phyloP scores from a whole-genome alignment of 345 rosid genomes.

The Turritis glabra region DNA sequence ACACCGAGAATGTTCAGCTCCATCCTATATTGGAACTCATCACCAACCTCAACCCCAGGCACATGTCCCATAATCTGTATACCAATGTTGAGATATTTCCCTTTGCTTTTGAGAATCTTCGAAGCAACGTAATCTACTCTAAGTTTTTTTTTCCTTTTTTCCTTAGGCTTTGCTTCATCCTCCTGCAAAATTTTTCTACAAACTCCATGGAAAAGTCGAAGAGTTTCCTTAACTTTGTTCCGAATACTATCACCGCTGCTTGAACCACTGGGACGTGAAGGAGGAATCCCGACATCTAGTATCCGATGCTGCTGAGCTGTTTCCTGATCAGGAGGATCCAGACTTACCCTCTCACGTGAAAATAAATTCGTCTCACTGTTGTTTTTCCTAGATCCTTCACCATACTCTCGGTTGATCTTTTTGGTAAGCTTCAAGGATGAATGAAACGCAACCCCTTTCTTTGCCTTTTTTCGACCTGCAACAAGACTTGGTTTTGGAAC shows the following conservation, averaged over 20 bases:
- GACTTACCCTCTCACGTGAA: conserved; percentile 35
- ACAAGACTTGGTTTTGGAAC: conserved; percentile 27
- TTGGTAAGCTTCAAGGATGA: conserved; percentile 25
- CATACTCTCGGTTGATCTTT: conserved; percentile 19
- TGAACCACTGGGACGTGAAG: conserved; percentile 40
- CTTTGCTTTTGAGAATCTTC: conserved; percentile 55
- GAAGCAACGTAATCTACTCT: conserved; percentile 73
- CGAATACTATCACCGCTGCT: conserved; percentile 39
- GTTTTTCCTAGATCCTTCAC: conserved; percentile 28
- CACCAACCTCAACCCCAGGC: conserved; percentile 91
- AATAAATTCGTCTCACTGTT: conserved; percentile 28
- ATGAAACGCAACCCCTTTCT: conserved; percentile 32
- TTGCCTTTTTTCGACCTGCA: conserved; percentile 40
- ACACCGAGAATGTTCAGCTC: conserved; percentile 81
- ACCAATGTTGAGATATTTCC: conserved; percentile 46
- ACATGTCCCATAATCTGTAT: conserved; percentile 62
- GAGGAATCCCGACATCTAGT: conserved; percentile 53
- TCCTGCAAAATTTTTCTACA: conserved; percentile 73
- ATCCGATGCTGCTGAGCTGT: conserved; percentile 23
- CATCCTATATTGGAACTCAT: conserved; percentile 75
- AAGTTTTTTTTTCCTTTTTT: conserved; percentile 9
- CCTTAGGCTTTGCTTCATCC: conserved; percentile 59
- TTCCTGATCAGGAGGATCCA: conserved; percentile 41
- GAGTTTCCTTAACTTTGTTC: conserved; percentile 70
- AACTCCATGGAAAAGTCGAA: conserved; percentile 70